Conservation (phyloP, 495 filamentous ascomycete species). For the Rusavskia elegans region DNA sequence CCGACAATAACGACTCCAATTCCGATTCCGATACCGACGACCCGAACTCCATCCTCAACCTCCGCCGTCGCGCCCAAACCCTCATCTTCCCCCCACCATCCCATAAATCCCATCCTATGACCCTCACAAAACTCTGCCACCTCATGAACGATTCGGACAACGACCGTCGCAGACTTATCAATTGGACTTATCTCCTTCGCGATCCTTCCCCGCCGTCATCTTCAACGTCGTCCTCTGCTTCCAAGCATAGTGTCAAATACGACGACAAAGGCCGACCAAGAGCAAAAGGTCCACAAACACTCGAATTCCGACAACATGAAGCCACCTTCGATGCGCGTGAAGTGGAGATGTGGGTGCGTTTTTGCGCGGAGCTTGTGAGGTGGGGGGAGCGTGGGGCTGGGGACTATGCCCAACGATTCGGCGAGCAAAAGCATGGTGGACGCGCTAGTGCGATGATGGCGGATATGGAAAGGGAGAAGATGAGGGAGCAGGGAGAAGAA, state of each 20-base stretch:
- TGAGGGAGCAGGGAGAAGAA: too few species aligned
- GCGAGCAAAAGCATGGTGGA: too few species aligned
- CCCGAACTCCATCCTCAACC: not conserved
- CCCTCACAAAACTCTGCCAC: not conserved
- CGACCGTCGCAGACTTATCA: not conserved
- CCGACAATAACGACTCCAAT: not conserved
- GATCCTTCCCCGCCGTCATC: not conserved
- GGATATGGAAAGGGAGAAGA: not conserved
- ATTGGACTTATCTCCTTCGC: conserved; percentile 4
- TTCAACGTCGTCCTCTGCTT: too few species aligned
- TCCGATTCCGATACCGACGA: too few species aligned
- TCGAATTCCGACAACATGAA: conserved; percentile 29
- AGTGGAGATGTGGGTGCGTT: conserved; percentile 16
- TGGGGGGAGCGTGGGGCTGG: conserved; percentile 3
- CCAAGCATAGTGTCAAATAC: not conserved
- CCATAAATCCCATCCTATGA: not conserved
- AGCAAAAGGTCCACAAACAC: not conserved
- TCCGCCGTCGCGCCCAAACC: not conserved
- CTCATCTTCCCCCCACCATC: not conserved
- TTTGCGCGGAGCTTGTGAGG: conserved; percentile 17
- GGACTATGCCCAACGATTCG: not conserved
- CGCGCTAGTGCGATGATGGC: too few species aligned
- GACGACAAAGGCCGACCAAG: not conserved
- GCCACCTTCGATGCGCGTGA: conserved; percentile 19
- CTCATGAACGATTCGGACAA: conserved; percentile 3